Evolutionary conservation across 805 yeast genomes (phyloP), one percentile per base, ranked within the genome.

Genomic region (Yarrowia hollandica): DNA sequence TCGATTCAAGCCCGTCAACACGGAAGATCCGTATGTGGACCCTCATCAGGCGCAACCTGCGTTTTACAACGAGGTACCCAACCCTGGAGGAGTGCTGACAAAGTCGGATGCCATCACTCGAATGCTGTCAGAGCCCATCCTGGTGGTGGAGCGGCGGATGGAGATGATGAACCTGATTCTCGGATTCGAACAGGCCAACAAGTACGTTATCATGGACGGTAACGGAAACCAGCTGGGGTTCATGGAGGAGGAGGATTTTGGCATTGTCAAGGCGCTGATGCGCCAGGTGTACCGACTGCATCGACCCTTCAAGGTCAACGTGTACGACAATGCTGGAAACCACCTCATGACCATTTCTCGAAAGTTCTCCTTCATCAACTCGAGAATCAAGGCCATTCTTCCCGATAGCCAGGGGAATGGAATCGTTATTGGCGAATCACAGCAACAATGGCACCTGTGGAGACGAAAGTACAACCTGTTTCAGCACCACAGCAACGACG

Each of bases 391-490:
- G 68, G 82, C 86, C 1, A 75, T 80, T 7, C 70, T 86, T 48
- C 95, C 96, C 5, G 64, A 72, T 35, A 61, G 65, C 33, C 71
- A 72, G 35, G 82, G 78, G 48, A 74, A 73, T 12, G 79, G 77
- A 0, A 68, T 74, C 0, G 67, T 83, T 4, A 74, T 94, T 16
- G 98, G 98, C 1, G 97, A 92, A 69, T 81, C 89, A 23, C 82
- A 87, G 5, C 99, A 94, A 71, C 84, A 86, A 64, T 94, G 97
- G 97, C 98, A 94, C 74, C 75, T 86, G 38, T 91, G 97, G 96
- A 80, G 98, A 69, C 77, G 99, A 60, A 74, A 86, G 50, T 94
- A 94, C 71, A 89, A 91, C 67, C 74, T 94, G 65, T 94, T 88
- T 70, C 77, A 54, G 62, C 63, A 9, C 23, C 65, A 66, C 30